Percentiles rank a stretch among this genome's conserved stretches.
Conservation (phyloP, 306 rosid genomes). For the Alnus glutinosa region DNA sequence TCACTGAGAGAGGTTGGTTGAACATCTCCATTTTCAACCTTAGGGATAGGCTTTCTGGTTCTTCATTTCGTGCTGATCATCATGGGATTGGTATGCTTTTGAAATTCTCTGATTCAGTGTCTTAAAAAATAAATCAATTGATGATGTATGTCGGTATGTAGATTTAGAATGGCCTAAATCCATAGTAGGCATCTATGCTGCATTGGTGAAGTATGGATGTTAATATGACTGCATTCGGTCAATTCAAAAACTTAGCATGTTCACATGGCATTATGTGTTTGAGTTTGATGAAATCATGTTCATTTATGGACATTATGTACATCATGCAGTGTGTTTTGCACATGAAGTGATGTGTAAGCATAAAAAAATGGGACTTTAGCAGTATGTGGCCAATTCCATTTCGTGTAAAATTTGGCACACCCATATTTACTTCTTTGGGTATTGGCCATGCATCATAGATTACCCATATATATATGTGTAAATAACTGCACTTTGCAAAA, state of each 20-base stretch:
- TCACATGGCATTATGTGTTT: background rate
- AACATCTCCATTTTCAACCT: background rate
- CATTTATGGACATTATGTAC: no score
- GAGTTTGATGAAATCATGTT: no score
- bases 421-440: background rate
- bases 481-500: no score
- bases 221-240: no score
- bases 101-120: background rate
- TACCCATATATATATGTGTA: background rate
- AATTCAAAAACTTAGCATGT: background rate
- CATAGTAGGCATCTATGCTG: background rate
- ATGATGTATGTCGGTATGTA: no score
- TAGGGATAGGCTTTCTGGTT: background rate
- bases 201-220: background rate
- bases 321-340: background rate
- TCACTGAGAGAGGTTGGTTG: background rate
- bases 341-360: background rate
- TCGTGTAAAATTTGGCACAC: background rate
- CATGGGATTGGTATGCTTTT: background rate
- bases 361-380: background rate
- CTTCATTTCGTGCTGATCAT: background rate
- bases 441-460: no score
- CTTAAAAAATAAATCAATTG: background rate
- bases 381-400: background rate
- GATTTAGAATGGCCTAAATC: background rate